A percentile compares a stretch with the other conserved stretches of the same genome.
These are phyloP conservation scores for Mycena metata DNA, from an alignment of 768 basidiomycete genomes.

Conservation along the genomic window DNA sequence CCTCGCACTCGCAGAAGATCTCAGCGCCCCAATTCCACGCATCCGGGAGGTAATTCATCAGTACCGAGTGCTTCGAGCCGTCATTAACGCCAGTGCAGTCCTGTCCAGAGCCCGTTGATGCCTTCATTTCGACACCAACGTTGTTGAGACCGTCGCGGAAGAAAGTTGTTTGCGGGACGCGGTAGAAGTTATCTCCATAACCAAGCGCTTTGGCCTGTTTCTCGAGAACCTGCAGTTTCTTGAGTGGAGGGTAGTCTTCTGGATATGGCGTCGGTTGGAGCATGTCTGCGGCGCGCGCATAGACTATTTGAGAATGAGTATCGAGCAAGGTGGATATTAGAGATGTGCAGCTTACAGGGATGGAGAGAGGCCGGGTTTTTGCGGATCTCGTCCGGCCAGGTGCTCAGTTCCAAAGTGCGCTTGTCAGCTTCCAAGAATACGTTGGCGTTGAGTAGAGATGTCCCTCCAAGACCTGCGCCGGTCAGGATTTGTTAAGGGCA, in stretches of 20 bases:
- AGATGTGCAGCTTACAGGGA: slow-evolving; percentile 22
- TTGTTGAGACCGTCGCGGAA: slow-evolving; percentile 39
- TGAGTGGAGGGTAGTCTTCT: slow-evolving; percentile 33
- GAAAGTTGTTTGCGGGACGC: slow-evolving; percentile 39
- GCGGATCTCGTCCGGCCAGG: slow-evolving; percentile 38
- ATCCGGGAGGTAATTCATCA: slow-evolving; percentile 40
- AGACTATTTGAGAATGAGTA: slow-evolving; percentile 23
- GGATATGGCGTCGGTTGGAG: slow-evolving; percentile 38
- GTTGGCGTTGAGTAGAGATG: slow-evolving; percentile 40
- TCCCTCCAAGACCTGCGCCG: slow-evolving; percentile 38
- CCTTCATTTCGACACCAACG: slow-evolving; percentile 40
- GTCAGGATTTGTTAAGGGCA: neutral
- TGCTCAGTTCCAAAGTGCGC: slow-evolving; percentile 29
- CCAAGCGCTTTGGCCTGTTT: slow-evolving; percentile 37
- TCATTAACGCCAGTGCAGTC: slow-evolving; percentile 41
- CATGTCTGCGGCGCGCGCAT: slow-evolving; percentile 36
- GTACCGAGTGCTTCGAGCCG: slow-evolving; percentile 36
- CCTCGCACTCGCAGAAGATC: slow-evolving; percentile 43
- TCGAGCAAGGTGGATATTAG: too few relatives aligned
- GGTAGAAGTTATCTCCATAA: slow-evolving; percentile 35
- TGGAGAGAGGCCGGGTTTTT: slow-evolving; percentile 30
- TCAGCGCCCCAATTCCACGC: slow-evolving; percentile 43
- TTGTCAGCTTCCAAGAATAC: slow-evolving; percentile 39
- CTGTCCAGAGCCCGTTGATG: slow-evolving; percentile 37
- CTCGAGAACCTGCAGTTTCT: slow-evolving; percentile 34